These are phyloP conservation scores for Geoglossum glabrum DNA, from an alignment of 495 filamentous ascomycete genomes.

Conservation along the genomic window DNA sequence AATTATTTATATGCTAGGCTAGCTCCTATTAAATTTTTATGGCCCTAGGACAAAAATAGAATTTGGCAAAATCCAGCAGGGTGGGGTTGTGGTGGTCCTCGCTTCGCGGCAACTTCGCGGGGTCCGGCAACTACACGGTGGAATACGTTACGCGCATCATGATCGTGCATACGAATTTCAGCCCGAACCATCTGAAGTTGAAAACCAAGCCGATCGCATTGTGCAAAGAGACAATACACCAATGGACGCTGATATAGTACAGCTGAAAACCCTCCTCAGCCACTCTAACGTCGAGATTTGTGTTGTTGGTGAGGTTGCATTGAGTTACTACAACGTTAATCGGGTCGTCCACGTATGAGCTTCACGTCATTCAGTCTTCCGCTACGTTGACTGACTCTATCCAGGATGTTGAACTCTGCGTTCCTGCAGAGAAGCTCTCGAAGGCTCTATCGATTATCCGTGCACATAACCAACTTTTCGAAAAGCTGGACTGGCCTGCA, in stretches of 20 bases:
- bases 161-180: no score
- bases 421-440: neutral
- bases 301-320: constrained; percentile 2
- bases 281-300: neutral
- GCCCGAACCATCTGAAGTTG: no score
- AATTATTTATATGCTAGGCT: no score
- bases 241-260: neutral
- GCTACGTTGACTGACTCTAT: neutral
- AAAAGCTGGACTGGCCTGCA: neutral
- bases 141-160: no score
- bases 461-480: neutral
- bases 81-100: no score
- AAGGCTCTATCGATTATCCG: neutral
- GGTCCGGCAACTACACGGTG: no score
- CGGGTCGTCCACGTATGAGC: constrained; percentile 4
- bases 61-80: no score
- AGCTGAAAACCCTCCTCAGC: neutral
- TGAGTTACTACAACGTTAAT: constrained; percentile 6
- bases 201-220: neutral
- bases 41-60: no score
- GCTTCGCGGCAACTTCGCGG: no score
- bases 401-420: constrained; percentile 8
- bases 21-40: no score
- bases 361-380: neutral
- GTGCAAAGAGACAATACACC: neutral